Evolutionary conservation across 2,329 filamentous ascomycete genomes (phyloP), one percentile per base, ranked within the genome.

Genomic region (Epichloe uncinata): DNA sequence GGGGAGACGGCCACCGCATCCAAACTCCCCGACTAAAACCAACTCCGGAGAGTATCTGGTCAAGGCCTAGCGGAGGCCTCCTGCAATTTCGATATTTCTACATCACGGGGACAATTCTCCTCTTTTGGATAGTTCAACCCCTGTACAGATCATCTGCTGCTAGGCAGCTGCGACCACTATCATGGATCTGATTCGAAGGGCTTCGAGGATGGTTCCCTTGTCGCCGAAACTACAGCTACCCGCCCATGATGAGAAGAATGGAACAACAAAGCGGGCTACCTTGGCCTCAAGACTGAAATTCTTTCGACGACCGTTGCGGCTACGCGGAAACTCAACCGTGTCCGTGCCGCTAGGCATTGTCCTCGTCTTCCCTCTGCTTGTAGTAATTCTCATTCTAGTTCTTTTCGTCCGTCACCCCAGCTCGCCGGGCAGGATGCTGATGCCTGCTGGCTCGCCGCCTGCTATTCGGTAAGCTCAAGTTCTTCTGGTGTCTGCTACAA

Each of bases 271-370:
- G 52, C 64, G 66, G 35, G 68, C 70, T 52, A 65, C 61, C 22
- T 52, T 73, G 45, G 67, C 70, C 35, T 69, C 73, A 41, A 72
- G 75, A 48, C 73, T 94, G 61, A 84, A 85, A 54, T 94, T 96
- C 67, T 87, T 97, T 66, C 78, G 83, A 59, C 80, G 87, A 63
- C 87, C 91, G 47, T 79, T 98, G 73, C 83, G 90, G 59, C 73
- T 98, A 71, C 85, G 83, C 69, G 87, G 88, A 61, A 95, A 95
- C 69, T 96, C 90, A 50, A 86, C 84, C 62, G 81, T 96, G 66
- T 95, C 91, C 47, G 84, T 97, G 64, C 93, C 93, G 26, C 73
- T 98, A 48, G 91, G 91, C 58, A 82, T 96, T 63, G 88, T 97
- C 59, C 77, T 98, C 57, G 73, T 97, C 58, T 97, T 97, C 65